Conservation (phyloP, 805 yeast species). For the Jamesozyma spencerorum region DNA sequence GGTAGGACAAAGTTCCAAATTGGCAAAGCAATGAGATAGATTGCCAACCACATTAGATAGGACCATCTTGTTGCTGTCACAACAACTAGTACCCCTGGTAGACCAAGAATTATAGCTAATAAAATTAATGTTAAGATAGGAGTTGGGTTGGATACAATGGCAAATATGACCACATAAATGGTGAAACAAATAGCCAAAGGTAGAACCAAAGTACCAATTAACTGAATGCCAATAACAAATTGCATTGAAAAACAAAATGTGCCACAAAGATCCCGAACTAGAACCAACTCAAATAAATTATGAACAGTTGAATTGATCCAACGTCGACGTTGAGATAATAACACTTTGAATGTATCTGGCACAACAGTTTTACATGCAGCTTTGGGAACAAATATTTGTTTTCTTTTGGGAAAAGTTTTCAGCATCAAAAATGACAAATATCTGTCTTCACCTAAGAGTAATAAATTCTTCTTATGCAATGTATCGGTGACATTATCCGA, state of each 20-base stretch:
- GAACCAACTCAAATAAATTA: constrained; percentile 76
- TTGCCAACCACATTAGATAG: constrained; percentile 68
- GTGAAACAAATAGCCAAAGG: constrained; percentile 86
- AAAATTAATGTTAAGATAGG: constrained; percentile 70
- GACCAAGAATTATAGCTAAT: constrained; percentile 70
- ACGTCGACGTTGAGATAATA: constrained; percentile 87
- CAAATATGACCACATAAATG: constrained; percentile 61
- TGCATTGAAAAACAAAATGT: constrained; percentile 94
- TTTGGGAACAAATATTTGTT: constrained; percentile 76
- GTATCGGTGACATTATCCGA: constrained; percentile 79
- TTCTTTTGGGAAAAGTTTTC: constrained; percentile 80
- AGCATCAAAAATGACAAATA: constrained; percentile 78
- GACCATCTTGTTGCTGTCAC: constrained; percentile 68
- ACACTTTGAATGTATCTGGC: constrained; percentile 71
- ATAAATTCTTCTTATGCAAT: constrained; percentile 75
- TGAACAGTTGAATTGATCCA: constrained; percentile 96
- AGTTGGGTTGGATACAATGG: constrained; percentile 64
- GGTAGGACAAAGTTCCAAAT: constrained; percentile 90
- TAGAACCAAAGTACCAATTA: constrained; percentile 77
- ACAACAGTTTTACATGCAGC: constrained; percentile 89
- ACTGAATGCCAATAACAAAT: constrained; percentile 73
- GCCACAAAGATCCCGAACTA: constrained; percentile 84
- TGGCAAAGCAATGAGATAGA: constrained; percentile 77
- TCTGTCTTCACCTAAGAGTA: constrained; percentile 85
- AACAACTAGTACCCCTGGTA: constrained; percentile 75